Conservation (phyloP, 768 basidiomycete genomes). For the Thelephora ganbajun region DNA sequence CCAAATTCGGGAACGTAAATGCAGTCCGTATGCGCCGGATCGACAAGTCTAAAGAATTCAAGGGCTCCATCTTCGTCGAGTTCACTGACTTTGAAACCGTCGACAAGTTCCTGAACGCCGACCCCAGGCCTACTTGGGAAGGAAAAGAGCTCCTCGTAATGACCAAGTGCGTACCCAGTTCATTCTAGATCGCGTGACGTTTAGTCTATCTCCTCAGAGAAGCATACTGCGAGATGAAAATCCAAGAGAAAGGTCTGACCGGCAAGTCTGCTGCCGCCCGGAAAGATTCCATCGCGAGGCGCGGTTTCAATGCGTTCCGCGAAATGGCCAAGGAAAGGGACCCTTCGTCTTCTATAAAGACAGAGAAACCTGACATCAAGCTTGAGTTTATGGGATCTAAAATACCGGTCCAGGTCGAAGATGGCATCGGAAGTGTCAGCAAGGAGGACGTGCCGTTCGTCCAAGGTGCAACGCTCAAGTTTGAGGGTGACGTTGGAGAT, state of each 20-base stretch:
- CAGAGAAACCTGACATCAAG: conserved; percentile 40
- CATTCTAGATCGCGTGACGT: neutral
- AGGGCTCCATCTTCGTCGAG: conserved; percentile 91
- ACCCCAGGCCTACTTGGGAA: conserved; percentile 72
- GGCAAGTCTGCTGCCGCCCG: conserved; percentile 54
- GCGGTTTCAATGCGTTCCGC: conserved; percentile 71
- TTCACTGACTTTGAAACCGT: conserved; percentile 60
- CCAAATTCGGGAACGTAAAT: conserved; percentile 59
- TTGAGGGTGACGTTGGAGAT: conserved; percentile 36
- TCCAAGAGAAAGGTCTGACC: conserved; percentile 82
- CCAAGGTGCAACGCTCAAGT: conserved; percentile 32
- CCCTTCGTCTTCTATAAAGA: conserved; percentile 12
- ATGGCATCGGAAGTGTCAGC: conserved; percentile 28
- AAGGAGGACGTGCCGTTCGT: conserved; percentile 28
- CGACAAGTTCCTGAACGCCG: conserved; percentile 63
- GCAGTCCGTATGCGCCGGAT: conserved; percentile 80
- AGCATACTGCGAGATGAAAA: conserved; percentile 90
- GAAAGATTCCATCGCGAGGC: conserved; percentile 34
- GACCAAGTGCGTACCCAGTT: conserved; percentile 53
- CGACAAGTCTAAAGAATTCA: conserved; percentile 74
- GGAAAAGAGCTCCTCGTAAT: conserved; percentile 67
- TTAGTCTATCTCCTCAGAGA: conserved; percentile 28
- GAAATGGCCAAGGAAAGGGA: conserved; percentile 34
- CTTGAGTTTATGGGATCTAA: conserved; percentile 67
- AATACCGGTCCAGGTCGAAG: conserved; percentile 47